Percentiles rank a stretch among this genome's conserved stretches.
Evolutionary conservation across 805 yeast species (phyloP).

Genomic region (Pichia phayaonensis): DNA sequence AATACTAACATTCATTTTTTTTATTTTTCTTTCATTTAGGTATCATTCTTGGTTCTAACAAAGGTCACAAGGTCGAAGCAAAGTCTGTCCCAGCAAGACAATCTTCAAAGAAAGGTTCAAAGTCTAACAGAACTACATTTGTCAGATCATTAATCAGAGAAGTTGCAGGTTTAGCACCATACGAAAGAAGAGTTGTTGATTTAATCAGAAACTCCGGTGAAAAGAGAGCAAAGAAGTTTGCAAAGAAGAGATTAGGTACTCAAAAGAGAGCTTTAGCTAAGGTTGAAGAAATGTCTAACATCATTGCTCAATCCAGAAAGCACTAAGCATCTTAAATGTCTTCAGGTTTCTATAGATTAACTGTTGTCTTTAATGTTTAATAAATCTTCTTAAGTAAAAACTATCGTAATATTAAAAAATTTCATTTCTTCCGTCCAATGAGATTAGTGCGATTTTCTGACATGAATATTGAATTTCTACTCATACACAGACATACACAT

Average conservation of each 20-base stretch:
- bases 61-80: conserved; percentile 94
- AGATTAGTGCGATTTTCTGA: not conserved
- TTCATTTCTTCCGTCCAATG: not conserved
- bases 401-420: not conserved
- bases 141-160: conserved; percentile 94
- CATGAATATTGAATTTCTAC: not conserved
- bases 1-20: conserved; percentile 10
- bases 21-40: conserved; percentile 35
- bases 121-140: conserved; percentile 90
- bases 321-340: conserved; percentile 41
- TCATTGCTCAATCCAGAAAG: conserved; percentile 96
- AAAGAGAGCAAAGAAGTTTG: conserved; percentile 99
- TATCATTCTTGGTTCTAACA: conserved; percentile 98
- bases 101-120: conserved; percentile 94
- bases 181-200: conserved; percentile 99
- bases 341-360: not conserved
- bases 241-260: conserved; percentile 99
- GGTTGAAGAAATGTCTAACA: conserved; percentile 96
- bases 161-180: conserved; percentile 98
- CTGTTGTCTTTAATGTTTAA: conserved; percentile 6
- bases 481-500: not conserved
- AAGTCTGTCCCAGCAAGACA: conserved; percentile 81
- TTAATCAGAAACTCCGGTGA: conserved; percentile 99
- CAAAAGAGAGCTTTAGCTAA: conserved; percentile 99
- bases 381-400: conserved; percentile 1